phyloP scores from a whole-genome alignment of 768 basidiomycete species.

The Lentinula sp. region DNA sequence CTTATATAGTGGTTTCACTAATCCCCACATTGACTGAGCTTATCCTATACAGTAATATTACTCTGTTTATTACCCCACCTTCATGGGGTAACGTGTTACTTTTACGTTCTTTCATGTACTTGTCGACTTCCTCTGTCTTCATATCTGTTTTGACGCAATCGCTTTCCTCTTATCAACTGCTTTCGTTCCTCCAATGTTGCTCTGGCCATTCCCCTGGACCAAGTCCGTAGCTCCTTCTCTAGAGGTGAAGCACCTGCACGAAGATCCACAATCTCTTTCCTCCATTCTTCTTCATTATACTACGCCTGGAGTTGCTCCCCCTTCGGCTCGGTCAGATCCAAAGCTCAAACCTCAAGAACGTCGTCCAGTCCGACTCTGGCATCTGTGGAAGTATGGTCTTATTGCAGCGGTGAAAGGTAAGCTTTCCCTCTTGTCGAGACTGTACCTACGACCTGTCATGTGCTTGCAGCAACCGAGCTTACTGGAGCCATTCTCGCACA shows the following conservation, averaged over 20 bases:
- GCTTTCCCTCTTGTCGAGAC: background rate
- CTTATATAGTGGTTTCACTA: background rate
- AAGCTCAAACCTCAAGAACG: constrained; percentile 54
- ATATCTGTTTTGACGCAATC: background rate
- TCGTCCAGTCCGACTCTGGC: constrained; percentile 55
- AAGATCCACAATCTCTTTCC: constrained; percentile 16
- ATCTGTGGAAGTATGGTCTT: constrained; percentile 67
- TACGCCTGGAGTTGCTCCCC: constrained; percentile 62
- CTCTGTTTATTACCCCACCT: background rate
- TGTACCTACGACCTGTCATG: background rate
- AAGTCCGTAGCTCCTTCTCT: background rate
- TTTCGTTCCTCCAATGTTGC: background rate
- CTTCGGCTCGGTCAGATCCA: constrained; percentile 67
- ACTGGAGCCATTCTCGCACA: constrained; percentile 71
- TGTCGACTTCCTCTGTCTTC: background rate
- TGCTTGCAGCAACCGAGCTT: constrained; percentile 32
- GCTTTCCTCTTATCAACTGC: background rate
- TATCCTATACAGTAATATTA: background rate
- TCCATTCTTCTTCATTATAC: constrained; percentile 50
- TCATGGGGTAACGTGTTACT: background rate
- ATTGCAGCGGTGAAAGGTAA: constrained; percentile 64
- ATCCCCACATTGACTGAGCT: background rate
- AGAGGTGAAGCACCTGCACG: background rate
- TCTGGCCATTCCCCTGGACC: constrained; percentile 8
- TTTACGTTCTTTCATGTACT: background rate